phyloP scores from a whole-genome alignment of 2,329 filamentous ascomycete genomes.

The Sphaerulina musiva region DNA sequence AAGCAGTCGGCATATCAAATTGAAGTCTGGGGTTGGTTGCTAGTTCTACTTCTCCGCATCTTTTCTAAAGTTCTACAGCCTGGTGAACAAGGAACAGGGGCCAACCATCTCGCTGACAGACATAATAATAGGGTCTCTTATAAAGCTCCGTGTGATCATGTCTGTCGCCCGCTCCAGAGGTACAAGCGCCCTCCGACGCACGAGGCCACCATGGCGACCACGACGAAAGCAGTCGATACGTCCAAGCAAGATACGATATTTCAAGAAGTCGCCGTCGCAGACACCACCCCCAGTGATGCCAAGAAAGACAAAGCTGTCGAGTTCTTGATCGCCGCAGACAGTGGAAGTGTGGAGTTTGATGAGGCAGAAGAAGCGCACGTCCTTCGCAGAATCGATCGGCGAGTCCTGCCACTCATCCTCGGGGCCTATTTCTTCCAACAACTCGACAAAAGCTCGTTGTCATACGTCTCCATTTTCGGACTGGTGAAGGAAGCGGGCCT shows the following conservation, averaged over 20 bases:
- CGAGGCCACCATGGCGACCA: neutral
- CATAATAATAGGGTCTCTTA: neutral
- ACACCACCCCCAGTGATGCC: neutral
- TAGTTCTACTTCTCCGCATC: neutral
- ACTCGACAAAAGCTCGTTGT: conserved; percentile 54
- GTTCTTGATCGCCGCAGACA: conserved; percentile 4
- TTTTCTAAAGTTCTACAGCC: neutral
- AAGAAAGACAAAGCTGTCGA: conserved; percentile 4
- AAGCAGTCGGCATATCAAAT: neutral
- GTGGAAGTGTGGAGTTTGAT: conserved; percentile 39
- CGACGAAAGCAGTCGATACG: neutral
- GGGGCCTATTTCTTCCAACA: conserved; percentile 57
- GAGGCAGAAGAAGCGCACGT: conserved; percentile 47
- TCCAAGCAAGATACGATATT: neutral
- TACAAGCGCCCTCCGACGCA: neutral
- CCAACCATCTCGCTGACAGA: neutral
- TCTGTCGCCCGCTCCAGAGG: neutral
- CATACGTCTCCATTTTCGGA: conserved; percentile 58
- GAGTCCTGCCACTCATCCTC: conserved; percentile 50
- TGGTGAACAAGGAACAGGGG: neutral
- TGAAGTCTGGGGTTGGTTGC: neutral
- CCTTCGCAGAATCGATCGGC: conserved; percentile 45
- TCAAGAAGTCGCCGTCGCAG: neutral
- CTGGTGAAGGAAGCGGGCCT: conserved; percentile 53
- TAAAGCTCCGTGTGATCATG: neutral